A percentile compares a stretch with the other conserved stretches of the same genome.
Conservation (phyloP, 225 moss, liverwort and hornwort genomes). For the Sphagnum contortum region DNA sequence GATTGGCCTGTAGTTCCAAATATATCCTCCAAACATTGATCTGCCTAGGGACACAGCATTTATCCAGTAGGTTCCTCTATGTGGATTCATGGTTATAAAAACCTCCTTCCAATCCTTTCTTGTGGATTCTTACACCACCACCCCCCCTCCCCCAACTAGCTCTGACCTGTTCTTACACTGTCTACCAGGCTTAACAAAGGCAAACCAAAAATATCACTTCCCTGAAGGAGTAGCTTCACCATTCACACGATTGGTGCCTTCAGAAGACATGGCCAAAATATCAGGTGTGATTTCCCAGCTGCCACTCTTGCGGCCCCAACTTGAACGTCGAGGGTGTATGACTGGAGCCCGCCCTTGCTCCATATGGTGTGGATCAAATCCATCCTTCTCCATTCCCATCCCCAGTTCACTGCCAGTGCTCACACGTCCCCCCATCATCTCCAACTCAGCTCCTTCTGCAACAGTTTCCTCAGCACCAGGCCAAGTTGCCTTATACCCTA, state of each 20-base stretch:
- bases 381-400: constrained; percentile 66
- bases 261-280: constrained; percentile 60
- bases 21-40: constrained; percentile 28
- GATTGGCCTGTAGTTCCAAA: constrained; percentile 10
- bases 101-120: too few relatives aligned
- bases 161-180: constrained; percentile 7
- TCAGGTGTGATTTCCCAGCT: constrained; percentile 98
- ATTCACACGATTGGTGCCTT: constrained; percentile 54
- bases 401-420: constrained; percentile 94
- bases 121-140: neutral
- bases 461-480: constrained; percentile 43
- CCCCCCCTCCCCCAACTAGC: constrained; percentile 10
- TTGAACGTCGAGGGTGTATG: constrained; percentile 76
- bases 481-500: constrained; percentile 82
- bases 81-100: too few relatives aligned
- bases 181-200: constrained; percentile 4
- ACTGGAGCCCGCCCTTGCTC: constrained; percentile 49
- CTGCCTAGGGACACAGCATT: too few relatives aligned
- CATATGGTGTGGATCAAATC: constrained; percentile 59
- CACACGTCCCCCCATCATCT: constrained; percentile 77
- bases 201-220: constrained; percentile 44
- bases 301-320: constrained; percentile 92
- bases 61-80: too few relatives aligned
- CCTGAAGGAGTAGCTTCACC: constrained; percentile 62
- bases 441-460: constrained; percentile 52